phyloP scores from a whole-genome alignment of 2,329 filamentous ascomycete genomes.

The Nigrograna mackinnonii region DNA sequence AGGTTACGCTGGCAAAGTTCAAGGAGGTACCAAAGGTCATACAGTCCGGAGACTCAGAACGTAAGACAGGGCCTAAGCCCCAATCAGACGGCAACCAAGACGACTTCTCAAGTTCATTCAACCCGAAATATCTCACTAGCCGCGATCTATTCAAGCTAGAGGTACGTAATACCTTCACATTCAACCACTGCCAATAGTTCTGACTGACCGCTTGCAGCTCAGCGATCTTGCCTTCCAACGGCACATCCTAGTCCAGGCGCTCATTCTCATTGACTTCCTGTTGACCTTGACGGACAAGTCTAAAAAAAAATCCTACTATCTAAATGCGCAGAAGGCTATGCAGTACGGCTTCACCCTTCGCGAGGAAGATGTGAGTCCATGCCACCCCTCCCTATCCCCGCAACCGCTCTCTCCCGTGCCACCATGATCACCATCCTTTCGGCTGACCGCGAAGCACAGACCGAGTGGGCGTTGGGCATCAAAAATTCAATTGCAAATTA shows the following conservation, averaged over 20 bases:
- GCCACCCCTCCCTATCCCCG: conserved; percentile 17
- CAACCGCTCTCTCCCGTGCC: conserved; percentile 17
- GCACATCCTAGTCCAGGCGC: conserved; percentile 90
- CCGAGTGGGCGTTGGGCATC: conserved; percentile 82
- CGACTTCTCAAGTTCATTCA: conserved; percentile 76
- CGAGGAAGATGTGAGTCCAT: conserved; percentile 76
- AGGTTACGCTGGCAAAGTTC: conserved; percentile 73
- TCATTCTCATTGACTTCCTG: conserved; percentile 94
- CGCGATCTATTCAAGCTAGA: conserved; percentile 94
- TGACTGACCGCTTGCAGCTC: conserved; percentile 60
- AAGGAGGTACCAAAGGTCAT: conserved; percentile 70
- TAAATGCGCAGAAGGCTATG: conserved; percentile 82
- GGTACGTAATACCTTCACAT: conserved; percentile 52
- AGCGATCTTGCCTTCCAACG: conserved; percentile 93
- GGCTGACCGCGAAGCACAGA: conserved; percentile 53
- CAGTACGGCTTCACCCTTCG: conserved; percentile 76
- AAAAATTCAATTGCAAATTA: conserved; percentile 81
- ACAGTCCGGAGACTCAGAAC: conserved; percentile 70
- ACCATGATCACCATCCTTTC: conserved; percentile 26
- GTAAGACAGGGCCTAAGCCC: conserved; percentile 56
- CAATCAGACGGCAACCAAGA: conserved; percentile 68
- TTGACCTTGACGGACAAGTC: conserved; percentile 83
- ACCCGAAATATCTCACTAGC: conserved; percentile 98
- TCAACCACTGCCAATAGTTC: conserved; percentile 22
- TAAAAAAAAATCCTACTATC: conserved; percentile 75